phyloP scores from a whole-genome alignment of 2,329 filamentous ascomycete genomes.

The Tolypocladium pustulatum region DNA sequence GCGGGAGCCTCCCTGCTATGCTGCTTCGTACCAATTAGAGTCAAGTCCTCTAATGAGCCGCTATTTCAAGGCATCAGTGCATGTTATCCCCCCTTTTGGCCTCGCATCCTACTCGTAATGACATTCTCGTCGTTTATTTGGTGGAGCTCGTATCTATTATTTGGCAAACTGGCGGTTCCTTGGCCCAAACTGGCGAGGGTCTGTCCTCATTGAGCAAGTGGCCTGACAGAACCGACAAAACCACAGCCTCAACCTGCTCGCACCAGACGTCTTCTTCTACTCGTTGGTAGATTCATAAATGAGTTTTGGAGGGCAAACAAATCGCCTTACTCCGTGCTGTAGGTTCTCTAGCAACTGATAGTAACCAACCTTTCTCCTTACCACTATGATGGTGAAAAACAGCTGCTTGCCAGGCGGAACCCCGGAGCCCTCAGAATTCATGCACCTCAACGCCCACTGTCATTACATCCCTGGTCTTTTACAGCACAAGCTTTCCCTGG shows the following conservation, averaged over 20 bases:
- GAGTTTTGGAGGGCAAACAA: too few relatives aligned
- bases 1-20: neutral
- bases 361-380: neutral
- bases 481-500: slow-evolving; percentile 15
- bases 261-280: neutral
- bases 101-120: neutral
- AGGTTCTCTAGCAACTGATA: neutral
- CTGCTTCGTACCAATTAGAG: neutral
- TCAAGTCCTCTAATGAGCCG: neutral
- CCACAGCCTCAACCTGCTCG: neutral
- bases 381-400: too few relatives aligned
- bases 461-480: neutral
- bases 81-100: neutral
- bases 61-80: neutral
- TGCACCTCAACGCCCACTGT: neutral
- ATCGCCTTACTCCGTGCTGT: neutral
- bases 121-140: neutral
- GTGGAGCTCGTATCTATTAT: neutral
- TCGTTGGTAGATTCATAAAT: neutral
- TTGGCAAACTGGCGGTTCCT: neutral
- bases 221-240: neutral
- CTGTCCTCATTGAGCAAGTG: neutral
- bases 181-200: neutral
- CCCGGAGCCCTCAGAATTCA: neutral
- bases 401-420: neutral